These are phyloP conservation scores for Phaeosphaeriaceae sp. DNA, from an alignment of 2,329 filamentous ascomycete species.

Conservation along the genomic window DNA sequence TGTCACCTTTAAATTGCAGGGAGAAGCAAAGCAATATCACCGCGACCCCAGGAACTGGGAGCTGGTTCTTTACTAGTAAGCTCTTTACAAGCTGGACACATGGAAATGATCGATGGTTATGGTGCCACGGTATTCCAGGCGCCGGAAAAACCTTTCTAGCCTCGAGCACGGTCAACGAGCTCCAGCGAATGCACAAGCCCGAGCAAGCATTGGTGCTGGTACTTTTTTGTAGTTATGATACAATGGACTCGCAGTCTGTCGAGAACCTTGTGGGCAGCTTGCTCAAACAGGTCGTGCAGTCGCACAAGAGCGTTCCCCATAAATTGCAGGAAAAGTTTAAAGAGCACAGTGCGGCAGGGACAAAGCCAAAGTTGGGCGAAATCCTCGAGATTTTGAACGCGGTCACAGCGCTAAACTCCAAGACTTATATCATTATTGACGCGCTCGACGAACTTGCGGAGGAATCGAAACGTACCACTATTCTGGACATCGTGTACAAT, in stretches of 20 bases:
- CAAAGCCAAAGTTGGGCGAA: neutral
- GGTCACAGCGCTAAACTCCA: neutral
- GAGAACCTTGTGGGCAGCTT: constrained; percentile 1
- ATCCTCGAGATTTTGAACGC: neutral
- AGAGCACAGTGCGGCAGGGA: neutral
- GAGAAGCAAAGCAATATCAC: neutral
- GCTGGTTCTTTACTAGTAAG: neutral
- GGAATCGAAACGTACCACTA: neutral
- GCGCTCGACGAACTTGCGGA: neutral
- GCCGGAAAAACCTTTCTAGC: neutral
- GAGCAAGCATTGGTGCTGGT: neutral
- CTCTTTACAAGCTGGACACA: neutral
- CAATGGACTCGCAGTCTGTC: neutral
- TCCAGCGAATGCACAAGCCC: neutral
- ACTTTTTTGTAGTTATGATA: neutral
- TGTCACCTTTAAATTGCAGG: neutral
- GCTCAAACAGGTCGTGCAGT: neutral
- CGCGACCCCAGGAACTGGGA: neutral
- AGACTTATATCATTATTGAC: neutral
- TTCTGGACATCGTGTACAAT: neutral
- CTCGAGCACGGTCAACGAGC: neutral
- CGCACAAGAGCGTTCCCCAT: neutral
- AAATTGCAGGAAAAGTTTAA: neutral
- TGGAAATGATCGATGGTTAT: neutral
- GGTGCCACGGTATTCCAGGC: constrained; percentile 1